These are phyloP conservation scores for Cladophialophora immunda DNA, from an alignment of 2,329 filamentous ascomycete genomes.

Conservation along the genomic window DNA sequence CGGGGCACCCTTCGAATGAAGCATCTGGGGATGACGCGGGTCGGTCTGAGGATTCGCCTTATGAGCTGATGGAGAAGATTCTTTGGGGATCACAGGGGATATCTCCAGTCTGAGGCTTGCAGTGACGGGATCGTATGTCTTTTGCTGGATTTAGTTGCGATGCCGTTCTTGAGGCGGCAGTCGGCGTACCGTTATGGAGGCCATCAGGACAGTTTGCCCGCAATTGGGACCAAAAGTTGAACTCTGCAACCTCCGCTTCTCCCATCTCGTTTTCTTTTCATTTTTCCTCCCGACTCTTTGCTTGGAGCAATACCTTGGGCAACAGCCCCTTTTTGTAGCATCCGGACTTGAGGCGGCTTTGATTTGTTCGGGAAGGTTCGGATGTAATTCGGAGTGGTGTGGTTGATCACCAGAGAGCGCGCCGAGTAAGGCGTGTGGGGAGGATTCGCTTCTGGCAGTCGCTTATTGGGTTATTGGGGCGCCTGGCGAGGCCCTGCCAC, in stretches of 20 bases:
- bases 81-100: neutral
- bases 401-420: neutral
- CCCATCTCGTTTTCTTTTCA: neutral
- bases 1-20: neutral
- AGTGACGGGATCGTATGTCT: neutral
- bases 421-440: neutral
- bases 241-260: neutral
- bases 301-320: neutral
- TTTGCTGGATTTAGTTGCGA: neutral
- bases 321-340: neutral
- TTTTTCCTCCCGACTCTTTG: neutral
- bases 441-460: too few relatives aligned
- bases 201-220: neutral
- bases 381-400: slow-evolving; percentile 9
- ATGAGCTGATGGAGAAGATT: slow-evolving; percentile 8
- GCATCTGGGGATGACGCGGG: neutral
- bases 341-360: neutral
- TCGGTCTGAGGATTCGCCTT: neutral
- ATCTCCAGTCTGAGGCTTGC: neutral
- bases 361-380: neutral
- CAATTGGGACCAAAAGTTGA: neutral
- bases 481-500: too few relatives aligned
- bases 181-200: too few relatives aligned
- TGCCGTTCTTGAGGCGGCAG: too few relatives aligned
- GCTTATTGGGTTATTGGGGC: too few relatives aligned